Conservation (phyloP, 495 filamentous ascomycete genomes). For the Penicillium flavigenum region DNA sequence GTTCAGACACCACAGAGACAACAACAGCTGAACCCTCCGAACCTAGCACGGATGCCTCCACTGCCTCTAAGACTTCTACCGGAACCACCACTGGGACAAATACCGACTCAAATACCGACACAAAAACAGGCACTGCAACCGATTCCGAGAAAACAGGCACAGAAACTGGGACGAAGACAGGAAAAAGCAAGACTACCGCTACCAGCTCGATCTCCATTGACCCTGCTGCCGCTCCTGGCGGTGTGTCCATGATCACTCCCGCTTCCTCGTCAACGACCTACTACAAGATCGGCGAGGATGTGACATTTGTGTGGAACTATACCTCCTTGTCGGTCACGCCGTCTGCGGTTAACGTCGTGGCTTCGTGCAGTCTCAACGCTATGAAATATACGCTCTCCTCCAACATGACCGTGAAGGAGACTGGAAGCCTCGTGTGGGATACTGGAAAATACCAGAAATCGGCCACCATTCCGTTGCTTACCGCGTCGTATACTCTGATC, state of each 20-base stretch:
- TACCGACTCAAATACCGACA: constrained; percentile 26
- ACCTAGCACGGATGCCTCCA: constrained; percentile 24
- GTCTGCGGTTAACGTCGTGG: constrained; percentile 74
- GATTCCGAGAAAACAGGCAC: constrained; percentile 18
- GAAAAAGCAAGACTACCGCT: constrained; percentile 23
- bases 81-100: constrained; percentile 22
- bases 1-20: constrained; percentile 24
- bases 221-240: constrained; percentile 64
- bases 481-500: constrained; percentile 78
- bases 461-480: constrained; percentile 60
- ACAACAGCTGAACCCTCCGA: constrained; percentile 17
- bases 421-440: constrained; percentile 72
- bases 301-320: constrained; percentile 95
- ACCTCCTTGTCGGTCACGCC: constrained; percentile 79
- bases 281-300: constrained; percentile 83
- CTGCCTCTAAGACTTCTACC: constrained; percentile 22
- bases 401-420: constrained; percentile 60
- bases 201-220: constrained; percentile 52
- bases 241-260: constrained; percentile 81
- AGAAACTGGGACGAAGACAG: constrained; percentile 33
- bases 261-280: constrained; percentile 60
- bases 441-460: constrained; percentile 66
- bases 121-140: constrained; percentile 26
- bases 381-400: constrained; percentile 64
- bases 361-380: constrained; percentile 68